phyloP scores from a whole-genome alignment of 768 basidiomycete genomes.

The Lactifluus echinatus region DNA sequence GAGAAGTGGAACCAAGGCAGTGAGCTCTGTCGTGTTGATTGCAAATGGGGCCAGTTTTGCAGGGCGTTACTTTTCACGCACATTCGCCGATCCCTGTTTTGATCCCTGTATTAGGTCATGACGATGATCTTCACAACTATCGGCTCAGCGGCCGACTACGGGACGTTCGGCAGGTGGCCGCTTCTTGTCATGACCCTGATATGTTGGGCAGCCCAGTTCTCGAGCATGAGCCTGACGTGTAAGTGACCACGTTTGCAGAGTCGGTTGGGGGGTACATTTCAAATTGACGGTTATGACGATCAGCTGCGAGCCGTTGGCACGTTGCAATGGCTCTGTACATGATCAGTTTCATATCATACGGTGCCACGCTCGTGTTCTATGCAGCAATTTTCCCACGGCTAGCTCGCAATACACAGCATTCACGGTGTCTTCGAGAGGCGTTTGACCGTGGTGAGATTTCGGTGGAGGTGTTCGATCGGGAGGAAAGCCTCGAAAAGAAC shows the following conservation, averaged over 20 bases:
- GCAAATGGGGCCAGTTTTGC: conserved; percentile 73
- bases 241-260: conserved; percentile 21
- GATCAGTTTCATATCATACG: conserved; percentile 70
- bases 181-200: conserved; percentile 61
- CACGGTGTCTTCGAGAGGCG: conserved; percentile 45
- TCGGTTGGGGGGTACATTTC: not conserved
- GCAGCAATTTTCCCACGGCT: conserved; percentile 72
- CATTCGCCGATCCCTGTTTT: not conserved
- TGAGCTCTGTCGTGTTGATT: conserved; percentile 69
- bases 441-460: conserved; percentile 53
- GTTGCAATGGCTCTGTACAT: conserved; percentile 72
- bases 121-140: conserved; percentile 76
- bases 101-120: conserved; percentile 44
- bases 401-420: conserved; percentile 64
- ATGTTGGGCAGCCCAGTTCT: conserved; percentile 77
- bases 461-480: conserved; percentile 56
- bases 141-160: conserved; percentile 60
- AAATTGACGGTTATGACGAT: not conserved
- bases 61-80: conserved; percentile 29
- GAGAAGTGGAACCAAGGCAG: conserved; percentile 61
- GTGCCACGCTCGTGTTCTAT: conserved; percentile 76
- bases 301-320: conserved; percentile 64
- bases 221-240: conserved; percentile 68
- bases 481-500: conserved; percentile 79
- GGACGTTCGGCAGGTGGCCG: conserved; percentile 70